Evolutionary conservation across 2,329 filamentous ascomycete genomes (phyloP).

Genomic region (Exserohilum turcica): DNA sequence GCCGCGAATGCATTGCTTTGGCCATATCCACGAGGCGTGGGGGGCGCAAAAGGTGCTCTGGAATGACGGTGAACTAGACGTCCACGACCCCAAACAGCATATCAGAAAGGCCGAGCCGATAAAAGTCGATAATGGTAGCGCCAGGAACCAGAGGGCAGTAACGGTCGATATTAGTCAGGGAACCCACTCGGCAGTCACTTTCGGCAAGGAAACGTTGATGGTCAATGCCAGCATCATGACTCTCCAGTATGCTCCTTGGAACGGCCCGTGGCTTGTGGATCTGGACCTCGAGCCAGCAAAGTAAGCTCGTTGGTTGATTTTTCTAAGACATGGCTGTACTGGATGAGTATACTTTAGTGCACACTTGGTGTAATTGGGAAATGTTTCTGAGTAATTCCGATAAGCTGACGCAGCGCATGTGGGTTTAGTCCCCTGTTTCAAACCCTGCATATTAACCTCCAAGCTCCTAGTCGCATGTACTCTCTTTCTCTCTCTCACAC

Average conservation of each 20-base stretch:
- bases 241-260: slow-evolving; percentile 53
- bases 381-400: too few species aligned
- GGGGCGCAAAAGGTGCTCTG: slow-evolving; percentile 47
- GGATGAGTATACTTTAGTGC: too few species aligned
- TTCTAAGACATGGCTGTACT: too few species aligned
- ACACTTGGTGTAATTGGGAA: too few species aligned
- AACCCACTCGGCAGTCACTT: slow-evolving; percentile 39
- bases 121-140: slow-evolving; percentile 23
- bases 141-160: slow-evolving; percentile 29
- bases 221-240: slow-evolving; percentile 64
- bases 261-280: slow-evolving; percentile 63
- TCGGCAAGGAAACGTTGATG: slow-evolving; percentile 61
- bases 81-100: slow-evolving; percentile 24
- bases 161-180: slow-evolving; percentile 42
- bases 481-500: too few species aligned
- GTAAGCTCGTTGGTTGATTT: not conserved
- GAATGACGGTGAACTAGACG: slow-evolving; percentile 33
- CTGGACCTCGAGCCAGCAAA: slow-evolving; percentile 49
- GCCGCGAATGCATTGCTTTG: slow-evolving; percentile 65
- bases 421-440: too few species aligned
- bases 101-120: slow-evolving; percentile 22
- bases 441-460: too few species aligned
- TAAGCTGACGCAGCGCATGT: too few species aligned
- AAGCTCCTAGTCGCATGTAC: too few species aligned
- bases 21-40: slow-evolving; percentile 64